These are phyloP conservation scores for Solanum habrochaites DNA, from an alignment of 257 asterid genomes.

Conservation along the genomic window DNA sequence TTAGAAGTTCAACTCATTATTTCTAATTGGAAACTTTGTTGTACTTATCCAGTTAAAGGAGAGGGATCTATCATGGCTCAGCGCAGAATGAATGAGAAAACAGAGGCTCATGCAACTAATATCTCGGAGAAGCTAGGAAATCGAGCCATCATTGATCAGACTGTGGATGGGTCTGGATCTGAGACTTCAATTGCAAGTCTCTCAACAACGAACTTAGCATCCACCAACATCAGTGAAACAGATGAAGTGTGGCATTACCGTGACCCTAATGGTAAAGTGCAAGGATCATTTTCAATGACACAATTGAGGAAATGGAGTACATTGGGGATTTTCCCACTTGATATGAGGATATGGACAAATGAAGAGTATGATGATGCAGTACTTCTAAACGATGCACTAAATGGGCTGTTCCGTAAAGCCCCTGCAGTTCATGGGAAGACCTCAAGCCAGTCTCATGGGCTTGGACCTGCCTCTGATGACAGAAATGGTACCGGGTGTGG, in stretches of 20 bases:
- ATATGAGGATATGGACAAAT: slow-evolving; percentile 67
- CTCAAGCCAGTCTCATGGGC: slow-evolving; percentile 14
- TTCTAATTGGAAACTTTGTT: not conserved
- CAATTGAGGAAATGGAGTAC: slow-evolving; percentile 56
- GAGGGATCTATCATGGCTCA: slow-evolving; percentile 9
- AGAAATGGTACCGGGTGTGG: not conserved
- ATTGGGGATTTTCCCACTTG: slow-evolving; percentile 53
- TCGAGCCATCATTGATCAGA: slow-evolving; percentile 8
- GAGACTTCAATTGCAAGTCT: slow-evolving; percentile 27
- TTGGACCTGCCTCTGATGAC: slow-evolving; percentile 17
- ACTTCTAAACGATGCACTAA: slow-evolving; percentile 51
- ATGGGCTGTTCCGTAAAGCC: slow-evolving; percentile 34
- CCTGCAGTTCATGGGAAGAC: slow-evolving; percentile 9
- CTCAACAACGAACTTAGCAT: slow-evolving; percentile 15
- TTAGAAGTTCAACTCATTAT: not conserved
- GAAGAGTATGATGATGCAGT: slow-evolving; percentile 53
- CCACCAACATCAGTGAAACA: slow-evolving; percentile 37
- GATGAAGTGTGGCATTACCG: slow-evolving; percentile 80
- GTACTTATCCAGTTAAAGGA: slow-evolving; percentile 16
- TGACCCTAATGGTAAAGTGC: slow-evolving; percentile 64
- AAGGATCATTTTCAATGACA: slow-evolving; percentile 66
- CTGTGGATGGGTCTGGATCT: slow-evolving; percentile 31
- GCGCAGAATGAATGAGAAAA: not conserved
- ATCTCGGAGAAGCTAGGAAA: not conserved
- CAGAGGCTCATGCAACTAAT: not conserved